Conservation (phyloP, 2,329 filamentous ascomycete genomes). For the Neobulgaria alba region DNA sequence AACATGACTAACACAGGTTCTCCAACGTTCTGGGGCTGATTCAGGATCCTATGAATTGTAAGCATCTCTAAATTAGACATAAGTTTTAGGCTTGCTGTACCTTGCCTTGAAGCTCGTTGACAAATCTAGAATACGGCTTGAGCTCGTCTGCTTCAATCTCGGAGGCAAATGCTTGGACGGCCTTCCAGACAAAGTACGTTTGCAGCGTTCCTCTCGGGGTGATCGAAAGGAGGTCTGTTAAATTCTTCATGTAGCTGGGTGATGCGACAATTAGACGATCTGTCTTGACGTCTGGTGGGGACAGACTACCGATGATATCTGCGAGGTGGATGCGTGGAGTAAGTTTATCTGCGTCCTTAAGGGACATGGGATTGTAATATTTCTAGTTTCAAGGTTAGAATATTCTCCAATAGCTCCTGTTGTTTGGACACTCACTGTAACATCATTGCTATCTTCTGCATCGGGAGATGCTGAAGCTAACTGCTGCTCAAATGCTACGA, state of each 20-base stretch:
- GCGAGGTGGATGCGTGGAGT: constrained; percentile 48
- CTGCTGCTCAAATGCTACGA: constrained; percentile 52
- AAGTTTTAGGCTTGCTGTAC: constrained; percentile 26
- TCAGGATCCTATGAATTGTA: constrained; percentile 41
- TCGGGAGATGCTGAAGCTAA: constrained; percentile 51
- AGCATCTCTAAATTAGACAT: background rate
- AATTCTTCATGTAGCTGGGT: constrained; percentile 49
- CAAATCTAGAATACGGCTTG: constrained; percentile 50
- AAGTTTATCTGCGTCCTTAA: constrained; percentile 46
- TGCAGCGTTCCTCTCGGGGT: constrained; percentile 48
- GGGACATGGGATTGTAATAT: constrained; percentile 55
- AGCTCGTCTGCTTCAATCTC: constrained; percentile 51
- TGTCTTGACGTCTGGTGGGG: constrained; percentile 40
- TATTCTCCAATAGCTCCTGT: too few relatives aligned
- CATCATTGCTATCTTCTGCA: constrained; percentile 49
- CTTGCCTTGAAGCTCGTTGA: constrained; percentile 51
- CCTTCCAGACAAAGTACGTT: constrained; percentile 57
- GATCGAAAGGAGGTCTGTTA: constrained; percentile 46
- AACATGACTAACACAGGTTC: constrained; percentile 51
- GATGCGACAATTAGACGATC: constrained; percentile 50
- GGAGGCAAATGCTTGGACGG: constrained; percentile 43
- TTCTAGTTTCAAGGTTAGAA: constrained; percentile 36
- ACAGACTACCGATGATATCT: constrained; percentile 42
- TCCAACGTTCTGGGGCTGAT: constrained; percentile 56
- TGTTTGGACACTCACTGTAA: constrained; percentile 41